phyloP scores from a whole-genome alignment of 108 stramenopile genomes.

The Nitzschia sp. region DNA sequence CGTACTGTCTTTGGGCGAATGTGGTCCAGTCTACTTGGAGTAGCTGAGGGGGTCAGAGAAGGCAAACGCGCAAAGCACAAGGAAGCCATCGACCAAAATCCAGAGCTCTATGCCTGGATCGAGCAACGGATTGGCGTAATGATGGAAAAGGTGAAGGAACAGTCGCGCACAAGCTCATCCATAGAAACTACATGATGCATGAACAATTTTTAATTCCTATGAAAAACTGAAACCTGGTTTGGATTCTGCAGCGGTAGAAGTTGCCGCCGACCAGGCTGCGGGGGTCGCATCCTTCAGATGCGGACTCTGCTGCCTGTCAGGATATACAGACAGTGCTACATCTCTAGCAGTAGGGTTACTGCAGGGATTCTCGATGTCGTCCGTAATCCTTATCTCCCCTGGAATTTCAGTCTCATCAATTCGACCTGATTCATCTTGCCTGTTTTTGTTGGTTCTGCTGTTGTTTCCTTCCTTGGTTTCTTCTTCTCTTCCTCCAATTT shows the following conservation, averaged over 20 bases:
- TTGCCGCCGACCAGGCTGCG: slow-evolving; percentile 25
- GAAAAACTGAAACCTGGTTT: no score
- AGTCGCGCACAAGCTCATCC: no score
- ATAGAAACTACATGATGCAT: no score
- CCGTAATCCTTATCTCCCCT: no score
- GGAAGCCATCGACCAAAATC: slow-evolving; percentile 56
- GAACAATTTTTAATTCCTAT: no score
- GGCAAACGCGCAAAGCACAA: slow-evolving; percentile 54
- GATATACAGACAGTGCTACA: slow-evolving; percentile 59
- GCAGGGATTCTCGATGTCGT: no score
- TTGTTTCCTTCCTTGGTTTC: no score
- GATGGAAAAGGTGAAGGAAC: slow-evolving; percentile 35
- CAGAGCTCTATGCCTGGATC: slow-evolving; percentile 70
- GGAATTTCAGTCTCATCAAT: no score
- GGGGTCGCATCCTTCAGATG: slow-evolving; percentile 41
- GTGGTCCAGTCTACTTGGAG: slow-evolving; percentile 59
- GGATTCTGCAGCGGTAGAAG: slow-evolving; percentile 31
- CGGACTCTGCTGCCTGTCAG: slow-evolving; percentile 88
- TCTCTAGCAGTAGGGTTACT: no score
- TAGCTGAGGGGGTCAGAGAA: slow-evolving; percentile 68
- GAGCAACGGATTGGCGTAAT: slow-evolving; percentile 49
- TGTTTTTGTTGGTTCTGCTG: no score
- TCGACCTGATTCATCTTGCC: no score
- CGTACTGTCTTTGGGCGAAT: slow-evolving; percentile 55
- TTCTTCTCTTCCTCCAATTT: no score